Base-by-base conservation (phyloP, 1,284 basidiomycete species). In the Puccinia horiana region DNA sequence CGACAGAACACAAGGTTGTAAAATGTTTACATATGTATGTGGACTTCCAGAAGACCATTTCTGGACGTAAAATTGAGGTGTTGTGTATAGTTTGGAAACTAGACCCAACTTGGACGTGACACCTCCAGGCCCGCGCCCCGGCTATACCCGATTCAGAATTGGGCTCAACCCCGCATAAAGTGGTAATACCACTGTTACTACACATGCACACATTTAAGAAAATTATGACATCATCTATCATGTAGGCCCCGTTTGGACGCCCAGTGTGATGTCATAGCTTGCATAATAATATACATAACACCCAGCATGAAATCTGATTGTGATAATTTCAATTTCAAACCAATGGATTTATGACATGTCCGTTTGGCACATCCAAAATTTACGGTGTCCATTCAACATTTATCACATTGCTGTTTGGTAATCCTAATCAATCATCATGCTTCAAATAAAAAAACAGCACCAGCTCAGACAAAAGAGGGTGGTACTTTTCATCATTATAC, bases 291-390 rank as follows among this genome's bases (percentile, higher is more conserved):
- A 9, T 63, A 9, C 20, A 63, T 63, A 20, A 63, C 61, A 63
- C 61, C 26, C 61, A 5, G 32, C 32, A 20, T 63, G 35, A 63
- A 63, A 63, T 9, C 32, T 5, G 35, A 63, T 5, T 32, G 26
- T 63, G 23, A 63, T 63, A 63, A 63, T 9, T 32, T 63, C n/a
- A 20, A 54, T 9, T 54, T 9, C 29, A 32, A 14, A 37, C 26
- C 6, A 29, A 63, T 32, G 29, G 6, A 32, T 63, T 63, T 63
- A 63, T 63, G 61, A 20, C 61, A 63, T 20, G 12, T 63, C 8
- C 32, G 61, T 63, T 26, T 63, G 61, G 61, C 61, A 63, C 8
- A 63, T 63, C 61, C 29, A 63, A 63, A 32, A 63, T 63, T 20
- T 63, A 12, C n/a, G n/a, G n/a, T n/a, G n/a, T n/a, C n/a, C n/a